phyloP scores from a whole-genome alignment of 73 alveolate species.

The Paramecium biaurelia region DNA sequence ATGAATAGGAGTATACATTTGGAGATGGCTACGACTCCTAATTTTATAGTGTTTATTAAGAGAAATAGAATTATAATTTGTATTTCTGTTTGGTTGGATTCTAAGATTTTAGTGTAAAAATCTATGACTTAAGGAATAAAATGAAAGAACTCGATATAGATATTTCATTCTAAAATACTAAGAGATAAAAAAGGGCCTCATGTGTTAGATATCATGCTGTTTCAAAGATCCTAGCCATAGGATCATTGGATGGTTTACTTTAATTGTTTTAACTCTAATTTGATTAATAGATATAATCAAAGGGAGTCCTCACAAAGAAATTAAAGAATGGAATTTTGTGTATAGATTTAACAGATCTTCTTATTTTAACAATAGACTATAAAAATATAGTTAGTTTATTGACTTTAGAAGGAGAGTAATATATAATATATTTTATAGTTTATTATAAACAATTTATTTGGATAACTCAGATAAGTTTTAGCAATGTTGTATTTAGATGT shows the following conservation, averaged over 20 bases:
- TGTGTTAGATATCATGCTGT: slow-evolving; percentile 43
- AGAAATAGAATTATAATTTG: background rate
- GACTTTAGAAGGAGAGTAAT: background rate
- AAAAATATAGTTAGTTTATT: background rate
- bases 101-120: slow-evolving; percentile 70
- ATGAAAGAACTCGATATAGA: background rate
- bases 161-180: background rate
- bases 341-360: background rate
- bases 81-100: slow-evolving; percentile 83
- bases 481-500: background rate
- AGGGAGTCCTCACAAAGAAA: background rate
- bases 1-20: background rate
- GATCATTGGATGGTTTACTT: background rate
- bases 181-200: slow-evolving; percentile 28
- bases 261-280: background rate
- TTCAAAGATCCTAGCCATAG: background rate
- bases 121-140: slow-evolving; percentile 30
- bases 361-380: background rate
- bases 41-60: slow-evolving; percentile 65
- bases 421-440: background rate
- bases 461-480: background rate
- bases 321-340: background rate
- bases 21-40: slow-evolving; percentile 61
- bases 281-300: background rate
- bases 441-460: background rate